Conservation (phyloP, 2,329 filamentous ascomycete genomes). For the Talaromyces amestolkiae region DNA sequence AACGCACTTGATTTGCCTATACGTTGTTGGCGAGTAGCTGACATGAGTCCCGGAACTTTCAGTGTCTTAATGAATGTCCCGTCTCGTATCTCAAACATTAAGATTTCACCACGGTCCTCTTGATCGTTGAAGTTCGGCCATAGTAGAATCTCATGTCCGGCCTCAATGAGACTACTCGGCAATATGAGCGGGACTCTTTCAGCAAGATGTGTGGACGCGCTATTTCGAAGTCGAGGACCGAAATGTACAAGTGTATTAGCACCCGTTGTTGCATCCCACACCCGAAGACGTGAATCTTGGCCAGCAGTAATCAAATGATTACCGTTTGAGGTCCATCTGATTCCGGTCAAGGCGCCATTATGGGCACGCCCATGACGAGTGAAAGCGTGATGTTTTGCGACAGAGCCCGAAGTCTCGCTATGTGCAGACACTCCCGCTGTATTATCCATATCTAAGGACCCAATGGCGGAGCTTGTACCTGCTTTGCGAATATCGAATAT, state of each 20-base stretch:
- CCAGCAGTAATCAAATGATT: slow-evolving; percentile 74
- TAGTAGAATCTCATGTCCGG: slow-evolving; percentile 66
- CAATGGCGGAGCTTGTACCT: slow-evolving; percentile 64
- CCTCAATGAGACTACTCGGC: slow-evolving; percentile 57
- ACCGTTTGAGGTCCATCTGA: slow-evolving; percentile 81
- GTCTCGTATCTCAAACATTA: slow-evolving; percentile 75
- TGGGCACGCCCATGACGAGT: slow-evolving; percentile 63
- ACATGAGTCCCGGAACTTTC: slow-evolving; percentile 58
- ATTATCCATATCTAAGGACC: slow-evolving; percentile 80
- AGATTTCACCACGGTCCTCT: slow-evolving; percentile 64
- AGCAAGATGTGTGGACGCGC: slow-evolving; percentile 55
- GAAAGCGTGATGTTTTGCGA: slow-evolving; percentile 39
- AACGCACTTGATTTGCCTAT: slow-evolving; percentile 45
- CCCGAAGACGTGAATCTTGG: slow-evolving; percentile 77
- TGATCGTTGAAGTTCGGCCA: slow-evolving; percentile 76
- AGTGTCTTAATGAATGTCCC: slow-evolving; percentile 71
- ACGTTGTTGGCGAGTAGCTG: slow-evolving; percentile 36
- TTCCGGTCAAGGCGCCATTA: slow-evolving; percentile 75
- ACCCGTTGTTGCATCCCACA: slow-evolving; percentile 79
- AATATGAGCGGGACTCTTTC: slow-evolving; percentile 62
- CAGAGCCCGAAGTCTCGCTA: slow-evolving; percentile 31
- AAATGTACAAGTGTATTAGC: slow-evolving; percentile 88
- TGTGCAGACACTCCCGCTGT: slow-evolving; percentile 61
- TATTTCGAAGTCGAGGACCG: slow-evolving; percentile 76
- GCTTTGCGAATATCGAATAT: slow-evolving; percentile 86